phyloP scores from a whole-genome alignment of 2,329 filamentous ascomycete genomes.

The Hirsutella rhossiliensis region DNA sequence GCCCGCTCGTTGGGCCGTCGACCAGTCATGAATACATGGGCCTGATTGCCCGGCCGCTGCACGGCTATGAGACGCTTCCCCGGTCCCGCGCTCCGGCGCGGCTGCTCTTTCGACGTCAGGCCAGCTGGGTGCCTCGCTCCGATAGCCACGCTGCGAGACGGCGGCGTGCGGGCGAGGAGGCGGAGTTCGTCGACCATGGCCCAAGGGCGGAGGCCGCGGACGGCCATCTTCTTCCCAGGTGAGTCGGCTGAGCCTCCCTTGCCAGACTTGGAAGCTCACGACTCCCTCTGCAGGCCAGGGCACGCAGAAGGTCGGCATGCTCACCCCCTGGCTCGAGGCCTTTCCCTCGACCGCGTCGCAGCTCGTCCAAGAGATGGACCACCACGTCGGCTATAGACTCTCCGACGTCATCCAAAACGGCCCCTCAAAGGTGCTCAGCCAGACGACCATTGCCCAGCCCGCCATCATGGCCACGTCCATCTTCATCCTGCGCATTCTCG shows the following conservation, averaged over 20 bases:
- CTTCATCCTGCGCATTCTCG: conserved; percentile 76
- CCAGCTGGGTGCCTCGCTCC: conserved; percentile 1
- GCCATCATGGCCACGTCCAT: conserved; percentile 94
- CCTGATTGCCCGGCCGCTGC: conserved; percentile 8
- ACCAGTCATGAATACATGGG: conserved; percentile 4
- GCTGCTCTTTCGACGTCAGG: conserved; percentile 3
- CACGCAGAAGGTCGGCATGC: conserved; percentile 82
- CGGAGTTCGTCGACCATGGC: conserved; percentile 17
- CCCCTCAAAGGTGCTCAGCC: conserved; percentile 63
- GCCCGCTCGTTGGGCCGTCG: not conserved
- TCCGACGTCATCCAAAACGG: conserved; percentile 70
- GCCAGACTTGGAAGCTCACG: not conserved
- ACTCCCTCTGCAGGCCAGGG: conserved; percentile 57
- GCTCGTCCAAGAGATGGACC: conserved; percentile 80
- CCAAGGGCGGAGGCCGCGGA: conserved; percentile 27
- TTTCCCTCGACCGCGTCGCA: conserved; percentile 68
- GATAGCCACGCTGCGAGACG: not conserved
- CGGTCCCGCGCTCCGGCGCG: conserved; percentile 15
- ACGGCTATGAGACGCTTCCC: conserved; percentile 20
- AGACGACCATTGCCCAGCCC: conserved; percentile 80
- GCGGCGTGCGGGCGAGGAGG: not conserved
- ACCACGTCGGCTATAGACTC: conserved; percentile 60
- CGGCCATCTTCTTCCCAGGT: conserved; percentile 51
- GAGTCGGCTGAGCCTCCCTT: not conserved
- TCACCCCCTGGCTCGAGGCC: conserved; percentile 70